Evolutionary conservation across 257 asterid species (phyloP).

Genomic region (Solanum infundibuliforme): DNA sequence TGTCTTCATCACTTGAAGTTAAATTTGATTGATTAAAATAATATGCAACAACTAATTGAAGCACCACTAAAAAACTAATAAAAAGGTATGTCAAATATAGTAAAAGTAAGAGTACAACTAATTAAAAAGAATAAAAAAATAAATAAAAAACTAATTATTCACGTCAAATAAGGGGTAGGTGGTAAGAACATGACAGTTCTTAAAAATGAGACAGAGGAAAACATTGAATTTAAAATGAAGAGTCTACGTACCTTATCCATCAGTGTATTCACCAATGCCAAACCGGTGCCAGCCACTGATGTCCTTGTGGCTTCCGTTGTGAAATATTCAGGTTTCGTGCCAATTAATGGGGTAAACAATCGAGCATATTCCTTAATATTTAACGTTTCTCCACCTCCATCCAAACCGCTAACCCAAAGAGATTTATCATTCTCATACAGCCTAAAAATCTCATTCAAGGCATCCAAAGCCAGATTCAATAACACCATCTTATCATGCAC

Average conservation of each 20-base stretch:
- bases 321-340: conserved; percentile 36
- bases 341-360: conserved; percentile 41
- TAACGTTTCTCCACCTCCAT: conserved; percentile 18
- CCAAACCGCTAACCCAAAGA: neutral
- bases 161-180: too few species aligned
- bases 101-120: too few species aligned
- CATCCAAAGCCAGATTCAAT: neutral
- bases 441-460: neutral
- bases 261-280: conserved; percentile 41
- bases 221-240: neutral
- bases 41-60: too few species aligned
- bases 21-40: too few species aligned
- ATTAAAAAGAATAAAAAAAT: too few species aligned
- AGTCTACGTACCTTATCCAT: conserved; percentile 44
- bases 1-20: too few species aligned
- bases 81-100: too few species aligned
- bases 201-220: too few species aligned
- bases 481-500: neutral
- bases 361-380: conserved; percentile 55
- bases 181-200: neutral
- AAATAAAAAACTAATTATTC: too few species aligned
- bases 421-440: neutral
- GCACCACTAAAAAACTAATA: too few species aligned
- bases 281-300: conserved; percentile 11
- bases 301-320: neutral